Evolutionary conservation across 306 rosid genomes (phyloP), one percentile per base, ranked within the genome.

Genomic region (Castanea mollissima): DNA sequence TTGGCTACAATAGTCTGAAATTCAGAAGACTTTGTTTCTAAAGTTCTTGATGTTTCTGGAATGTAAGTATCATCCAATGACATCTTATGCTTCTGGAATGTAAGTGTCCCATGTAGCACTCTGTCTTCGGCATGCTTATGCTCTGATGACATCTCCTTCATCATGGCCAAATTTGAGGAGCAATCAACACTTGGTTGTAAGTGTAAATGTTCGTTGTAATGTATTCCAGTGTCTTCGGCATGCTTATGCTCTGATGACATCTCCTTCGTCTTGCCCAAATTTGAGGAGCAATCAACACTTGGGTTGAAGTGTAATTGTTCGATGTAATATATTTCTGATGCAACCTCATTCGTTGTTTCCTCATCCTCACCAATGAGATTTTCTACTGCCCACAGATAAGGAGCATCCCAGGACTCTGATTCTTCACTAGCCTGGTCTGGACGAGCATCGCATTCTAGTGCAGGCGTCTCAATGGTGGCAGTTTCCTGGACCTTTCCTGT

Each of bases 21-120:
- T 74, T 62, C 60, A 64, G 75, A 81, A 52, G 68, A 71, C 60
- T 18, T 64, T 62, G 56, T 54, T 38, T 85, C 81, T 15, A 73
- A 69, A 54, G 29, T 69, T 52, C 23, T 14, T 51, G 76, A 60
- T 52, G 56, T 72, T 74, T 75, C 85, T 27, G 81, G 71, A 55
- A 71, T 64, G 69, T 32, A 62, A 65, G 19, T 19, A 32, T 52
- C 73, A 60, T 38, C 75, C 52, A 14, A 63, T 19, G 32, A 19
- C 23, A 32, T 7, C 46, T 38, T 38, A 60, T 51, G 56, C 77
- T 76, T 75, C 83, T 27, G 81, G 71, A 55, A 71, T 74, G 69
- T 32, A 62, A 71, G 21, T 18, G 20, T 62, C 69, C 69, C 19
- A 15, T 56, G 25, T 8, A 31, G 14, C 67, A 38, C 15, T 16